Evolutionary conservation across 371 early-diverging fungal species (phyloP).

Genomic region (Mucor sp.): DNA sequence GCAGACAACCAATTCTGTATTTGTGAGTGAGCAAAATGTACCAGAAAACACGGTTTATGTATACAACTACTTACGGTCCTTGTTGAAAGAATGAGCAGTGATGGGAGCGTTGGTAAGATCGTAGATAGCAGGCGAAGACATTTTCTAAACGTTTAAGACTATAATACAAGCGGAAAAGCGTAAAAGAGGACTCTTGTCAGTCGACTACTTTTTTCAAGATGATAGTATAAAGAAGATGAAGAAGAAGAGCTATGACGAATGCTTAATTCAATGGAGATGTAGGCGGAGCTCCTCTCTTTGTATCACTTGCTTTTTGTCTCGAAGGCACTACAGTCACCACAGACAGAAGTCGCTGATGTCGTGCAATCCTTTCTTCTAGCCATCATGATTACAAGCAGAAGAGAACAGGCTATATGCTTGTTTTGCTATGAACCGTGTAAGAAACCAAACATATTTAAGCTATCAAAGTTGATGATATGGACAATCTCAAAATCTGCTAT

Average conservation of each 20-base stretch:
- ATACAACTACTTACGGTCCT: conserved; percentile 58
- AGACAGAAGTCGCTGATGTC: too few species aligned
- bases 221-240: not conserved
- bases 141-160: conserved; percentile 5
- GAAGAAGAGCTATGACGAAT: not conserved
- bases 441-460: too few species aligned
- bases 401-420: too few species aligned
- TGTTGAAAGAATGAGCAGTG: conserved; percentile 92
- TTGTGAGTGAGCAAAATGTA: not conserved
- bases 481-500: too few species aligned
- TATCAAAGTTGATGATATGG: too few species aligned
- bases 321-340: too few species aligned
- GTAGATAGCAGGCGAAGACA: conserved; percentile 61
- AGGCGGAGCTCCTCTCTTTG: not conserved
- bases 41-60: not conserved
- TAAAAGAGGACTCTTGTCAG: conserved; percentile 54
- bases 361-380: too few species aligned
- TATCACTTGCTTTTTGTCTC: not conserved
- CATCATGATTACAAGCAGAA: too few species aligned
- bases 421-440: too few species aligned
- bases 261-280: not conserved
- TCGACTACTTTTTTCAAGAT: conserved; percentile 31
- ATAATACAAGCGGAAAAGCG: not conserved
- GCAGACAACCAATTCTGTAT: conserved; percentile 83
- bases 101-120: conserved; percentile 76